These are phyloP conservation scores for Solanum dulcamara DNA, from an alignment of 257 asterid species.

Conservation along the genomic window DNA sequence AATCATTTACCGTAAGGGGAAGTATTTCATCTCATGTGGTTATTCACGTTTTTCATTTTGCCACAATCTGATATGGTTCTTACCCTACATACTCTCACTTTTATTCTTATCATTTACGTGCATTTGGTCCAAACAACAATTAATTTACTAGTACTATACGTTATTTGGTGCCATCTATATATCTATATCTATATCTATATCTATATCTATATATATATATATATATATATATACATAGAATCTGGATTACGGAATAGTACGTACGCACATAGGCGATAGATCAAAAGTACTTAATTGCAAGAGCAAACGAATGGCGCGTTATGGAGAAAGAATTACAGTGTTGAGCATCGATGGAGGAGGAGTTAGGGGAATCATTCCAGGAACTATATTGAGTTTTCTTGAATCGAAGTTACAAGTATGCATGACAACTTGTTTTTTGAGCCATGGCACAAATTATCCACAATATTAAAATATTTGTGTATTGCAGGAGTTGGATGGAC, in stretches of 20 bases:
- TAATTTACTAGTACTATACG: not conserved
- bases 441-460: not conserved
- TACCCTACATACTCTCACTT: not conserved
- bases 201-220: too few species aligned
- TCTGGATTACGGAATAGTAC: not conserved
- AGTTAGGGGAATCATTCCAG: slow-evolving; percentile 42
- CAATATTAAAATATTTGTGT: not conserved
- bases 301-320: not conserved
- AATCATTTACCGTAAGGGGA: not conserved
- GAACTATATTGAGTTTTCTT: slow-evolving; percentile 24
- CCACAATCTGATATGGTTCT: not conserved
- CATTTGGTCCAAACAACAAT: not conserved
- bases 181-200: too few species aligned
- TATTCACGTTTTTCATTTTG: not conserved
- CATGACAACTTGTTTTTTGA: not conserved
- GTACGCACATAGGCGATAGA: not conserved
- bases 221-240: too few species aligned
- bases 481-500: slow-evolving; percentile 29
- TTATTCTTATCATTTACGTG: not conserved
- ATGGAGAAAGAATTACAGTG: slow-evolving; percentile 25
- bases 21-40: not conserved
- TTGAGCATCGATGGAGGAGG: slow-evolving; percentile 61
- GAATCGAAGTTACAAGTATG: slow-evolving; percentile 41
- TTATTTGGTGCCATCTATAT: not conserved
- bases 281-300: not conserved